Evolutionary conservation across 495 filamentous ascomycete genomes (phyloP).

Genomic region (Lophiostoma macrostomum): DNA sequence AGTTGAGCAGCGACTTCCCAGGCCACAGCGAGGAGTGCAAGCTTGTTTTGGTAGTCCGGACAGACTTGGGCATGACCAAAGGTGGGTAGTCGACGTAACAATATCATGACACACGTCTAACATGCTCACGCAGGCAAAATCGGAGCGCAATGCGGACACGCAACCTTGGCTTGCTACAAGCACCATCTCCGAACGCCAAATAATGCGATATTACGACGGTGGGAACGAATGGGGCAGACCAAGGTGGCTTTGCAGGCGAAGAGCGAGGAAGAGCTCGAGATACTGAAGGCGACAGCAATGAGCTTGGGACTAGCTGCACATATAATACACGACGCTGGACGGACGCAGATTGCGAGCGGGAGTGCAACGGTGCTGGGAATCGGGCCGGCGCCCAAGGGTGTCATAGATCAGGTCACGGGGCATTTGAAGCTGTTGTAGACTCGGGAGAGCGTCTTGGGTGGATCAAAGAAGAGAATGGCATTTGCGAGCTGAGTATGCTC

Average conservation of each 20-base stretch:
- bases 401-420: conserved; percentile 84
- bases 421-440: conserved; percentile 80
- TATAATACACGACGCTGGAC: conserved; percentile 89
- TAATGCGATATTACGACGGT: conserved; percentile 68
- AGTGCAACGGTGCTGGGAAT: conserved; percentile 89
- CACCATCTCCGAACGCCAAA: conserved; percentile 58
- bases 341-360: conserved; percentile 93
- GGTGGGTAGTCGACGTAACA: conserved; percentile 50
- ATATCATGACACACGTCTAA: background rate
- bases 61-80: conserved; percentile 94
- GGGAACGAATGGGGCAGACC: conserved; percentile 81
- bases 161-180: conserved; percentile 96
- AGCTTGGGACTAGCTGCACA: conserved; percentile 82
- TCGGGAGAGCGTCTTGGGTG: too few relatives aligned
- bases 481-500: too few relatives aligned
- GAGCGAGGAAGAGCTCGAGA: conserved; percentile 73
- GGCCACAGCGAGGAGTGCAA: conserved; percentile 77
- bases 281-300: conserved; percentile 72
- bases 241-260: conserved; percentile 90
- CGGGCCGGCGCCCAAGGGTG: conserved; percentile 79
- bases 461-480: too few relatives aligned
- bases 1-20: conserved; percentile 38
- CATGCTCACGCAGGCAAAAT: conserved; percentile 74
- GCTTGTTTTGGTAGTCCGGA: conserved; percentile 85
- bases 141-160: conserved; percentile 92